phyloP scores from a whole-genome alignment of 2,329 filamentous ascomycete genomes.

The Boeremia exigua region DNA sequence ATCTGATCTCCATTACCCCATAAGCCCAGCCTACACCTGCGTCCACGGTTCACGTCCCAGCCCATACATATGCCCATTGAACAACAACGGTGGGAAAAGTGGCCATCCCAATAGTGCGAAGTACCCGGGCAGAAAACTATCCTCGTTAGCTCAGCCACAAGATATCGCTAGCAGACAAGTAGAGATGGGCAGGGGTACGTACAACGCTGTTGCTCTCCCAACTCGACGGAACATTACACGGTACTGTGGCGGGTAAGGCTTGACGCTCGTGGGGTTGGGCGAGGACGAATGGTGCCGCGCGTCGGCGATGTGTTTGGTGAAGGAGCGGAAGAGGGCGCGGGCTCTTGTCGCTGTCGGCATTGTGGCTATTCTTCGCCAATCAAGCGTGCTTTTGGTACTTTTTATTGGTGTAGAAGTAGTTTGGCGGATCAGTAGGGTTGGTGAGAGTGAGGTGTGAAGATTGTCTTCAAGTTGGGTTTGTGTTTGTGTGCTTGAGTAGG shows the following conservation, averaged over 20 bases:
- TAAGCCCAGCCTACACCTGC: neutral
- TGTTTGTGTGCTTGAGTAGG: too few relatives aligned
- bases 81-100: slow-evolving; percentile 7
- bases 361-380: slow-evolving; percentile 10
- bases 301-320: neutral
- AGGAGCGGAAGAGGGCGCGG: slow-evolving; percentile 7
- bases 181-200: neutral
- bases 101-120: slow-evolving; percentile 9
- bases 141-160: neutral
- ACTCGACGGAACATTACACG: slow-evolving; percentile 2
- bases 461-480: too few relatives aligned
- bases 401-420: too few relatives aligned
- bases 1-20: neutral
- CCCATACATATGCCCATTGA: slow-evolving; percentile 10
- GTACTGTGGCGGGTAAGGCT: slow-evolving; percentile 7
- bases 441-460: too few relatives aligned
- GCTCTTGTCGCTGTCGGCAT: slow-evolving; percentile 5
- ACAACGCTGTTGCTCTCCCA: slow-evolving; percentile 2
- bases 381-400: too few relatives aligned
- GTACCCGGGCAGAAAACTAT: slow-evolving; percentile 6
- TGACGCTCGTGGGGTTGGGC: neutral
- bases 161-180: neutral
- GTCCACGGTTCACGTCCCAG: slow-evolving; percentile 3
- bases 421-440: too few relatives aligned
- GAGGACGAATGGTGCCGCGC: neutral